These are phyloP conservation scores for Rhodotorula taiwanensis DNA, from an alignment of 768 basidiomycete species.

Conservation along the genomic window DNA sequence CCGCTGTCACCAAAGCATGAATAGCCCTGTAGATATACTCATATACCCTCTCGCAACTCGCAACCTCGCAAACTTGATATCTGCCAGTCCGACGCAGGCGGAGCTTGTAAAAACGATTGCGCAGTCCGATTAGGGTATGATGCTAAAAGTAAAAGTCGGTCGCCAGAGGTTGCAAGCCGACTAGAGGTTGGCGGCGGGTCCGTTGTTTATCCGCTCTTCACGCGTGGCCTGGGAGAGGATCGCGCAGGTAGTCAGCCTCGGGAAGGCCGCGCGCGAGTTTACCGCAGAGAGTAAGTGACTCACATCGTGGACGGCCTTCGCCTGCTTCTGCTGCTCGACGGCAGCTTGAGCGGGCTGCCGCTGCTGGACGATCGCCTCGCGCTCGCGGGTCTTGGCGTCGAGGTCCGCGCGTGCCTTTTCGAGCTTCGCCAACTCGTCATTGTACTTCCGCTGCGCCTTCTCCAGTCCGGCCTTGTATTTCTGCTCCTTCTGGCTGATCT, in stretches of 20 bases:
- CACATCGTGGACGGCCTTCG: conserved; percentile 25
- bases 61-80: no score
- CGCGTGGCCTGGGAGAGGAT: background rate
- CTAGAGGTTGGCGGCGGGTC: no score
- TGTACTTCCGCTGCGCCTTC: conserved; percentile 15
- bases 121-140: background rate
- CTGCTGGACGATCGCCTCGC: background rate
- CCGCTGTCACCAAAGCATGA: conserved; percentile 42
- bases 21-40: background rate
- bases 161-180: no score
- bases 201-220: no score
- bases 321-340: conserved; percentile 9
- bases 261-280: no score
- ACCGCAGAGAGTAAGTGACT: background rate
- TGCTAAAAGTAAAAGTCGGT: no score
- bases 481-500: conserved; percentile 17
- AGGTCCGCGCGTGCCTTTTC: conserved; percentile 26
- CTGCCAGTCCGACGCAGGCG: no score
- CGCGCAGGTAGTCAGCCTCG: background rate
- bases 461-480: conserved; percentile 23
- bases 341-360: conserved; percentile 3
- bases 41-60: no score
- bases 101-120: background rate
- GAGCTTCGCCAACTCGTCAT: conserved; percentile 18
- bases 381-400: conserved; percentile 12